A percentile compares a stretch with the other conserved stretches of the same genome.
phyloP scores from a whole-genome alignment of 192 early-diverging fungal genomes.

The Coemansia sp. region DNA sequence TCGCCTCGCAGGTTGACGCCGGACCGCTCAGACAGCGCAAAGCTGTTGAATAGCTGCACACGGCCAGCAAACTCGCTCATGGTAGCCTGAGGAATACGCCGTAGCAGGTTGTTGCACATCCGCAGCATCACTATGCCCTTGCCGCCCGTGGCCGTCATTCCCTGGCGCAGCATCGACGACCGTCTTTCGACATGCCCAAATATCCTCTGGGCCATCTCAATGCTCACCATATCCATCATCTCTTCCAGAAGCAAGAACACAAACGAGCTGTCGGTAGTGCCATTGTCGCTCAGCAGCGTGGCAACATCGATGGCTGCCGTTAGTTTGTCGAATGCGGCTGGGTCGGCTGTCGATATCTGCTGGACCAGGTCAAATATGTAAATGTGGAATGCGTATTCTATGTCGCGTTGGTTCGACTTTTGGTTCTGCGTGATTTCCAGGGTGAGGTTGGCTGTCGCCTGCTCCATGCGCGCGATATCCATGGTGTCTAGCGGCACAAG shows the following conservation, averaged over 20 bases:
- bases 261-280: slow-evolving; percentile 19
- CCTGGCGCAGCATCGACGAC: slow-evolving; percentile 38
- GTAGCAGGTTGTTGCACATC: slow-evolving; percentile 85
- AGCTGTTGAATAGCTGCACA: slow-evolving; percentile 83
- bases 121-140: slow-evolving; percentile 82
- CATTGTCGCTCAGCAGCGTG: slow-evolving; percentile 23
- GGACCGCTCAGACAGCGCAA: slow-evolving; percentile 83
- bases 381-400: slow-evolving; percentile 37
- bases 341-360: slow-evolving; percentile 12
- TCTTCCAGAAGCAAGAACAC: slow-evolving; percentile 44
- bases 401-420: slow-evolving; percentile 7
- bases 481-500: slow-evolving; percentile 4
- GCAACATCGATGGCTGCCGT: slow-evolving; percentile 31
- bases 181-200: slow-evolving; percentile 49
- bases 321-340: slow-evolving; percentile 1
- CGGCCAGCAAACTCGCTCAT: slow-evolving; percentile 81
- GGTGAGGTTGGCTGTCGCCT: slow-evolving; percentile 1
- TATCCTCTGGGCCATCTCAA: slow-evolving; percentile 8
- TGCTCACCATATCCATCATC: slow-evolving; percentile 40
- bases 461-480: slow-evolving; percentile 3
- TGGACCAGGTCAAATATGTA: slow-evolving; percentile 23
- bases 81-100: slow-evolving; percentile 80
- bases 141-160: slow-evolving; percentile 71
- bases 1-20: slow-evolving; percentile 89
- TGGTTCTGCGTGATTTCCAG: neutral